These are phyloP conservation scores for Micractinium sp. DNA, from an alignment of 139 green algal species.

Conservation along the genomic window DNA sequence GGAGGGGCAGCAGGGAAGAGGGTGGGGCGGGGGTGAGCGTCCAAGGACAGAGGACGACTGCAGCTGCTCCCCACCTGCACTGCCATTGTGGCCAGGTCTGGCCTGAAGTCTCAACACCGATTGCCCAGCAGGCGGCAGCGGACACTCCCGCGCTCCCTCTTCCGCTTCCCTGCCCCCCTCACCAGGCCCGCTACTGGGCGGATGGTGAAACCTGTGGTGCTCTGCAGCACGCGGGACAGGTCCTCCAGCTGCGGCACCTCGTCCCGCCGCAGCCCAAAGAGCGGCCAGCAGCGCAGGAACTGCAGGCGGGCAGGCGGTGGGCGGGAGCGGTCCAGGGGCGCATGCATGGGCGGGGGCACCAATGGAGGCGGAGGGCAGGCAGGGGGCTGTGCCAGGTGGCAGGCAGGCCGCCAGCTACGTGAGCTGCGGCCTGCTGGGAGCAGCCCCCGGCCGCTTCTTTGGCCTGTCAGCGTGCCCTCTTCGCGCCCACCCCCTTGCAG, in stretches of 20 bases:
- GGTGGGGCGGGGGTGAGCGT: background rate
- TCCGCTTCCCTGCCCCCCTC: too few species aligned
- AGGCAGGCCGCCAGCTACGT: background rate
- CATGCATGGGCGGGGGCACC: background rate
- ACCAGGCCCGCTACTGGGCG: constrained; percentile 85
- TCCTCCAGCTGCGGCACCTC: constrained; percentile 86
- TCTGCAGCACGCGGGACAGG: constrained; percentile 61
- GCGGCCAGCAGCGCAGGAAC: constrained; percentile 54
- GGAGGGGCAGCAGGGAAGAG: background rate
- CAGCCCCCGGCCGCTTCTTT: background rate
- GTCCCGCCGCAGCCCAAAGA: constrained; percentile 76
- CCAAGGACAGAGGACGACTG: background rate
- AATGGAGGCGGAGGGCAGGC: background rate
- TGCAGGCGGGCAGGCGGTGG: constrained; percentile 3
- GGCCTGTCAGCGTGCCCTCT: background rate
- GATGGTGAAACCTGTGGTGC: constrained; percentile 73
- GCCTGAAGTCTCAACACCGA: background rate
- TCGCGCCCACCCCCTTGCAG: constrained; percentile 32
- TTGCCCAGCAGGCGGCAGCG: background rate
- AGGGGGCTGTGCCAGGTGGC: background rate
- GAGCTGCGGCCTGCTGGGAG: background rate
- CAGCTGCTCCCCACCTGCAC: background rate
- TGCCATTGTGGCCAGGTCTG: background rate
- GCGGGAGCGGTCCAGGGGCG: background rate
- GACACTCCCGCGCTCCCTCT: too few species aligned